Base-by-base conservation (phyloP, 768 basidiomycete species). In the Omphalotus guepiniiformis region DNA sequence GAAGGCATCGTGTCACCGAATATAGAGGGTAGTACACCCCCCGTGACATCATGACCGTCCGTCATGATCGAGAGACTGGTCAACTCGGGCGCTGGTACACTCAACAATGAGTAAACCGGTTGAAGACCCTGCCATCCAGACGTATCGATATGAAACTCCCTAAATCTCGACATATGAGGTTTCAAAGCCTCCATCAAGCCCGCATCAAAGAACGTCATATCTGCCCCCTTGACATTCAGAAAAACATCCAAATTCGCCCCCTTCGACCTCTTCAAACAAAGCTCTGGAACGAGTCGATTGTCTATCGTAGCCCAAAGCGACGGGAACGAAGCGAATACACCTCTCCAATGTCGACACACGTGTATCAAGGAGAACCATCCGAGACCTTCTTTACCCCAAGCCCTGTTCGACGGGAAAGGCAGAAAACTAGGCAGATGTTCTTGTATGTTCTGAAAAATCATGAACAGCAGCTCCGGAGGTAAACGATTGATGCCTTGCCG, bases 321-420 rank as follows among this genome's bases (percentile, higher is more conserved):
- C 26, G 39, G 47, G 2, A 36, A 42, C 8, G 47, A 28, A n/a
- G 51, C 51, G 19, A 46, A 35, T 7, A 52, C 15, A 26, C 51
- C 41, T 30, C 51, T 47, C 51, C 51, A 52, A 15, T 42, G 51
- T 6, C 51, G 29, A 36, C 51, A 52, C 13, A 52, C 51, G 29
- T 52, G 51, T 18, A 52, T 16, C 16, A 52, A 34, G 15, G 23
- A 42, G 19, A 52, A 37, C 46, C 47, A 52, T 6, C 39, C 27
- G n/a, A n/a, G n/a, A n/a, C n/a, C n/a, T 4, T 21, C 21, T 18
- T 40, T 19, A 28, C 19, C 8, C 19, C 45, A 35, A 32, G 41
- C 35, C 21, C 36, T 37, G 5, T 19, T 4, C 26, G 34, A 26
- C 1, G 15, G 18, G 12, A 37, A 37, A 19, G 51, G 51, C 5